phyloP scores from a whole-genome alignment of 306 rosid species.

The Casuarina cunninghamiana region DNA sequence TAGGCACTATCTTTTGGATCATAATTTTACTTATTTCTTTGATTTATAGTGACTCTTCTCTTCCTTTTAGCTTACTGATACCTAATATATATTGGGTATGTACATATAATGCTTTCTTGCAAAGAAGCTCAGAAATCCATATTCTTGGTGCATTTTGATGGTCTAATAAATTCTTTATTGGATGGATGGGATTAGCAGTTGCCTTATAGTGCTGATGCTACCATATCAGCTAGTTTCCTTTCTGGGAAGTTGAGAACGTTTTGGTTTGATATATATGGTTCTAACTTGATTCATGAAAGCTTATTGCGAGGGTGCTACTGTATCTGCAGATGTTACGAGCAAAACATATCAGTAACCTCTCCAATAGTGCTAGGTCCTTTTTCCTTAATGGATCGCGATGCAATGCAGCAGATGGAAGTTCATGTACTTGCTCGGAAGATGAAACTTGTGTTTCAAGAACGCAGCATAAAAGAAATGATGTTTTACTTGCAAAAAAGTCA shows the following conservation, averaged over 20 bases:
- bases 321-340: constrained; percentile 68
- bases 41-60: not conserved
- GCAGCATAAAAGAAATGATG: constrained; percentile 49
- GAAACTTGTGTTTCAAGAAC: constrained; percentile 66
- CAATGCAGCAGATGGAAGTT: constrained; percentile 65
- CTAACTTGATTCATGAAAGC: constrained; percentile 4
- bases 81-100: not conserved
- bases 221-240: not conserved
- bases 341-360: constrained; percentile 71
- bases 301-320: constrained; percentile 15
- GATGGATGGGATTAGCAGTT: not conserved
- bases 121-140: not conserved
- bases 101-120: not conserved
- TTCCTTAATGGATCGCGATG: constrained; percentile 70
- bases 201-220: not conserved
- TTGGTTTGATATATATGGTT: not conserved
- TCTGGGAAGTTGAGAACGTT: not conserved
- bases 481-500: constrained; percentile 46
- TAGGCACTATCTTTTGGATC: not conserved
- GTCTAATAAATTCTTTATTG: not conserved
- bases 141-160: not conserved
- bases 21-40: not conserved
- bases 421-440: constrained; percentile 80
- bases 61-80: not conserved
- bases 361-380: constrained; percentile 79